Percentiles rank a stretch among this genome's conserved stretches.
Evolutionary conservation across 805 yeast genomes (phyloP).

Genomic region (Saturnispora sekii): DNA sequence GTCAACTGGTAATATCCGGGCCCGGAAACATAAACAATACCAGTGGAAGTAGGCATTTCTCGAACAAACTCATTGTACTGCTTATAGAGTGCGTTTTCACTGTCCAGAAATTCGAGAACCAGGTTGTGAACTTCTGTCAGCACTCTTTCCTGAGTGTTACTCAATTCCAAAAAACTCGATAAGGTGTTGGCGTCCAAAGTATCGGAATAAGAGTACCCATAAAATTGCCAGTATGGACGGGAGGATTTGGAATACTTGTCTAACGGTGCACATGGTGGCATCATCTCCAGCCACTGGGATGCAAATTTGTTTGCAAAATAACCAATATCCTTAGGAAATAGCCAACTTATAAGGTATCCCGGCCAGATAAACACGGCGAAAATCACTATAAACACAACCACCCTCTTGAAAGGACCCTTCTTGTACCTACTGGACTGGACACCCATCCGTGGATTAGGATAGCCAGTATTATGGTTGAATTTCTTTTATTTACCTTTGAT

Average conservation of each 20-base stretch:
- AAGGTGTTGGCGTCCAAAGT: conserved; percentile 17
- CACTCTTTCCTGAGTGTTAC: conserved; percentile 19
- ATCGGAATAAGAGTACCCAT: conserved; percentile 21
- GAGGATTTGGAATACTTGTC: conserved; percentile 17
- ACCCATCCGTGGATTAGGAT: not conserved
- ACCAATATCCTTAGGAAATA: conserved; percentile 1
- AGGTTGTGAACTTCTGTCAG: conserved; percentile 16
- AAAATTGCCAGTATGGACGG: conserved; percentile 24
- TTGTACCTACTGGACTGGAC: not conserved
- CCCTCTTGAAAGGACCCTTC: not conserved
- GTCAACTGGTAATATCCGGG: conserved; percentile 24
- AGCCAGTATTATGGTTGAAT: too few species aligned
- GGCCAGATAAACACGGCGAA: conserved; percentile 6
- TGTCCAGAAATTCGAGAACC: conserved; percentile 11
- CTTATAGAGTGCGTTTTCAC: conserved; percentile 11
- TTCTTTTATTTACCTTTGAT: too few species aligned
- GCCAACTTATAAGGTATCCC: conserved; percentile 2
- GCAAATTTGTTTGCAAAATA: conserved; percentile 5
- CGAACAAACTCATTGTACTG: conserved; percentile 10
- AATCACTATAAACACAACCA: not conserved
- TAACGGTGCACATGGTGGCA: conserved; percentile 21
- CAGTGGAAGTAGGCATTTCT: conserved; percentile 13
- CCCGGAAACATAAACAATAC: conserved; percentile 26
- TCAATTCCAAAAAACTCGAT: conserved; percentile 16
- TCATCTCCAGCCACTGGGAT: conserved; percentile 2